phyloP scores from a whole-genome alignment of 306 rosid species.

The cucumber (Cucumis sativus) region DNA sequence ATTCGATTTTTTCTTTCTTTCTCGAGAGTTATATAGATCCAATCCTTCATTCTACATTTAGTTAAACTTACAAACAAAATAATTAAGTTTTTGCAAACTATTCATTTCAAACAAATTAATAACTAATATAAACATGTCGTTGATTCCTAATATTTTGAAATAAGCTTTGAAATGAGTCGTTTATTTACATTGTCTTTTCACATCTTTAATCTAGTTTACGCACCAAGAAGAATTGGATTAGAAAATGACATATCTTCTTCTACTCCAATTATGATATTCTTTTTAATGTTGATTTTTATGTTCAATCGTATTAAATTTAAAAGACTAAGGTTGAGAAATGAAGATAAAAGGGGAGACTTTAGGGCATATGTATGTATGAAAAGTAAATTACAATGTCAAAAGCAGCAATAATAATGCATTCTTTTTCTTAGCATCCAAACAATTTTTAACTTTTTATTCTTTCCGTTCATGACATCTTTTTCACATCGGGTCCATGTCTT shows the following conservation, averaged over 20 bases:
- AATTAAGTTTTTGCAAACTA: no score
- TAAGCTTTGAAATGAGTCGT: neutral
- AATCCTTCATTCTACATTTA: no score
- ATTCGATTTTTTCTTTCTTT: no score
- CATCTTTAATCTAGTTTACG: neutral
- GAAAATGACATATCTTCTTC: neutral
- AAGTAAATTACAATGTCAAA: neutral
- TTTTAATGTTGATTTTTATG: neutral
- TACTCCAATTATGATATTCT: neutral
- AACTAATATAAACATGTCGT: no score
- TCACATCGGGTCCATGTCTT: neutral
- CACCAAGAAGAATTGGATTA: neutral
- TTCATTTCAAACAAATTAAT: no score
- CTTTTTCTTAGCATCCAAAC: neutral
- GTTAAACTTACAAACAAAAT: no score
- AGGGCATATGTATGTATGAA: neutral
- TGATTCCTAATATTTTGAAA: neutral
- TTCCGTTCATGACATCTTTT: neutral
- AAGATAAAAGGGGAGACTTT: neutral
- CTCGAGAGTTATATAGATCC: no score
- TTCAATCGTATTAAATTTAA: neutral
- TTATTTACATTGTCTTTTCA: neutral
- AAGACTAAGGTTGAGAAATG: neutral
- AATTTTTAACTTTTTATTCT: neutral
- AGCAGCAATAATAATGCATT: neutral